These are phyloP conservation scores for Boletus bicolor DNA, from an alignment of 768 basidiomycete genomes.

Conservation along the genomic window DNA sequence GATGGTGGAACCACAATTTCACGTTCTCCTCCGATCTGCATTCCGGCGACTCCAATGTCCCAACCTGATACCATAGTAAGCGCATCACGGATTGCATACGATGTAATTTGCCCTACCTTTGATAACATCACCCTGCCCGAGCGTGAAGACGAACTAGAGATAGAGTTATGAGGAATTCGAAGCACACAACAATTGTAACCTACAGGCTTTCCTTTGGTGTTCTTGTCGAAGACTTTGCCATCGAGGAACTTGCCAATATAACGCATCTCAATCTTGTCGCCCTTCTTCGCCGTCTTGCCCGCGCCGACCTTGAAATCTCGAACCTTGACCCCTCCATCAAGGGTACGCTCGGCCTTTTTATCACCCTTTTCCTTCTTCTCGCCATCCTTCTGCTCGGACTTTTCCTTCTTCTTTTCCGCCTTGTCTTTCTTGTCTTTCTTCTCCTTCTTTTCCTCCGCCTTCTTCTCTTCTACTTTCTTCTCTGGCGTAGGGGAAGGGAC, in stretches of 20 bases:
- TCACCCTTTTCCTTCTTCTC: conserved; percentile 27
- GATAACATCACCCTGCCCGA: conserved; percentile 91
- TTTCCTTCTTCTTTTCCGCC: conserved; percentile 32
- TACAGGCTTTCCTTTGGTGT: conserved; percentile 84
- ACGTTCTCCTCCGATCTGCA: conserved; percentile 90
- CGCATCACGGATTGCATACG: neutral
- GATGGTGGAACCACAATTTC: conserved; percentile 68
- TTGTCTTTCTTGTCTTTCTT: conserved; percentile 49
- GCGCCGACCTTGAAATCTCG: conserved; percentile 74
- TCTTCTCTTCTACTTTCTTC: conserved; percentile 33
- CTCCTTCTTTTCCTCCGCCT: conserved; percentile 57
- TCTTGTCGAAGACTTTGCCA: conserved; percentile 76
- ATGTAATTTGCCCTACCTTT: conserved; percentile 50
- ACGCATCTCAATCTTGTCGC: conserved; percentile 78
- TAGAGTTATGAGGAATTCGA: neutral
- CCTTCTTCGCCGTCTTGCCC: conserved; percentile 85
- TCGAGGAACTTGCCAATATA: conserved; percentile 88
- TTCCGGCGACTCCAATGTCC: conserved; percentile 90
- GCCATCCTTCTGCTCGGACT: conserved; percentile 31
- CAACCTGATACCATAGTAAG: conserved; percentile 50
- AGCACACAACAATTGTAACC: conserved; percentile 27
- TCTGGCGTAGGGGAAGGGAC: conserved; percentile 28
- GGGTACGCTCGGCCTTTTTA: conserved; percentile 31
- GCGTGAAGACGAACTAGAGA: conserved; percentile 65
- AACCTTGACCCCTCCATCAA: conserved; percentile 73